Percentiles rank a stretch among this genome's conserved stretches.
Conservation (phyloP, 371 early-diverging fungal genomes). For the Rhizopus delemar region DNA sequence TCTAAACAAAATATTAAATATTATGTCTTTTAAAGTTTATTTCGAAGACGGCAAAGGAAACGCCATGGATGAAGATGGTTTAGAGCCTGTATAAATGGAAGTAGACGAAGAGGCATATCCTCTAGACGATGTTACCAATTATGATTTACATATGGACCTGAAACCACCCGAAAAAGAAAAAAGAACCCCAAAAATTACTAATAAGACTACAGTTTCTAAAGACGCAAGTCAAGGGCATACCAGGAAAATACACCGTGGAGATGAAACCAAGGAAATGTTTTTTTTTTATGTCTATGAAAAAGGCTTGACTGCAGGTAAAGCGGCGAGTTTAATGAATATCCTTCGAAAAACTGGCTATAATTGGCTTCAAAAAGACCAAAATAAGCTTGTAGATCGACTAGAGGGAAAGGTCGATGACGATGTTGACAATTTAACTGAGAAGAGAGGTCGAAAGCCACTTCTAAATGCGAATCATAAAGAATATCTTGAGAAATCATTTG, state of each 20-base stretch:
- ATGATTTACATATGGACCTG: constrained; percentile 3
- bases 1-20: too few species aligned
- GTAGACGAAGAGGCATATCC: constrained; percentile 13
- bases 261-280: constrained; percentile 1
- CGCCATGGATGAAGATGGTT: constrained; percentile 13
- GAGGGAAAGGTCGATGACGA: constrained; percentile 14
- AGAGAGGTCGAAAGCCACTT: background rate
- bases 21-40: too few species aligned
- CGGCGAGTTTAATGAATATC: constrained; percentile 7
- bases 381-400: background rate
- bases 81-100: constrained; percentile 15
- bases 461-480: constrained; percentile 9
- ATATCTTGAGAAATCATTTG: constrained; percentile 12
- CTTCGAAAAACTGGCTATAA: constrained; percentile 13
- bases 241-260: background rate
- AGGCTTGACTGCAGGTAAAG: constrained; percentile 7
- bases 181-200: too few species aligned
- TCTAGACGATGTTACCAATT: constrained; percentile 8
- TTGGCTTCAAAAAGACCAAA: constrained; percentile 5
- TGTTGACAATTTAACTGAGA: constrained; percentile 2
- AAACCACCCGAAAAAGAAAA: constrained; percentile 10
- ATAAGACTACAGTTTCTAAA: background rate
- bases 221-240: background rate
- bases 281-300: background rate
- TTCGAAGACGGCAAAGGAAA: too few species aligned